These are phyloP conservation scores for Tulasnella sp. DNA, from an alignment of 768 basidiomycete genomes.

Conservation along the genomic window DNA sequence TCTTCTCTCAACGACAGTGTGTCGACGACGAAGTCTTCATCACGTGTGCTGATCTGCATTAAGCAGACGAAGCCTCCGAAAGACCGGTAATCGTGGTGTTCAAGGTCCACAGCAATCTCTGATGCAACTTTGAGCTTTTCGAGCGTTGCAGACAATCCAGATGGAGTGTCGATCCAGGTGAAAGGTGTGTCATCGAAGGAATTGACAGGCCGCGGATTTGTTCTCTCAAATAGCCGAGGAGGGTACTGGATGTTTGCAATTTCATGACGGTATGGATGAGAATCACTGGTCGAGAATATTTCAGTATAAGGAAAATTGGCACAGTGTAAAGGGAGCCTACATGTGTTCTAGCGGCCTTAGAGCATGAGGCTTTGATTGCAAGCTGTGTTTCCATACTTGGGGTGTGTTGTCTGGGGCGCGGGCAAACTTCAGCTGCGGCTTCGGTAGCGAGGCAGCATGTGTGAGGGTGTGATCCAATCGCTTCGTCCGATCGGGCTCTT, in stretches of 20 bases:
- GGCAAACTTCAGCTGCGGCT: conserved; percentile 75
- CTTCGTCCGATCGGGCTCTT: neutral
- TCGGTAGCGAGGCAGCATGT: conserved; percentile 65
- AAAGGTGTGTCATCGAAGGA: conserved; percentile 61
- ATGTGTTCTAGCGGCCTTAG: conserved; percentile 68
- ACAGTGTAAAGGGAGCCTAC: conserved; percentile 26
- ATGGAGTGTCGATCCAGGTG: conserved; percentile 57
- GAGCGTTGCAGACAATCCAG: conserved; percentile 55
- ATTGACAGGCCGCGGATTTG: conserved; percentile 43
- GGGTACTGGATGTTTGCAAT: conserved; percentile 69
- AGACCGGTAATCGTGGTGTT: conserved; percentile 83
- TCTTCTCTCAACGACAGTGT: conserved; percentile 65
- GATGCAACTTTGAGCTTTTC: conserved; percentile 46
- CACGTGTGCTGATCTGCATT: conserved; percentile 83
- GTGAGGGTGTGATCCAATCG: conserved; percentile 37
- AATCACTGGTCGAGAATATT: neutral
- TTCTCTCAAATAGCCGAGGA: conserved; percentile 49
- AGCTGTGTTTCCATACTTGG: conserved; percentile 54
- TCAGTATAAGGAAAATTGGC: neutral
- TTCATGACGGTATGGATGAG: conserved; percentile 82
- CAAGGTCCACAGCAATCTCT: conserved; percentile 90
- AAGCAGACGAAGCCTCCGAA: conserved; percentile 85
- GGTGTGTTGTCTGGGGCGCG: conserved; percentile 50
- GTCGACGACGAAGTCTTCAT: conserved; percentile 84
- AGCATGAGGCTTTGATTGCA: conserved; percentile 75